These are phyloP conservation scores for Sporothrix brunneoviolacea DNA, from an alignment of 2,329 filamentous ascomycete species.

Conservation along the genomic window DNA sequence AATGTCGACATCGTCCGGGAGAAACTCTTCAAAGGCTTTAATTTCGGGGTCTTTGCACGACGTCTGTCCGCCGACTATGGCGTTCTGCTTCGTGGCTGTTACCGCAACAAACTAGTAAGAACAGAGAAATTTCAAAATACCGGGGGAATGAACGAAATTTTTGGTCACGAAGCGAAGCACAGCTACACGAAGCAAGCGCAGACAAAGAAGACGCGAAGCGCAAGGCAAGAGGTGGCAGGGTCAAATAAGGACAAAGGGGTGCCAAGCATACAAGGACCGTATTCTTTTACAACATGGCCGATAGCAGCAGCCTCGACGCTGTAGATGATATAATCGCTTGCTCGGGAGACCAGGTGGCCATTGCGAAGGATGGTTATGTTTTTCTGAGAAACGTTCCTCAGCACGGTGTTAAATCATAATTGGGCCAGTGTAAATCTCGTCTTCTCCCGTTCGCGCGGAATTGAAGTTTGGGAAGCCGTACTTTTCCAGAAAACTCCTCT, in stretches of 20 bases:
- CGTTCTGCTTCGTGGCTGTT: constrained; percentile 84
- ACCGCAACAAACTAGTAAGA: constrained; percentile 16
- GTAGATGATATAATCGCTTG: constrained; percentile 98
- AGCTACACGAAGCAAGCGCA: not conserved
- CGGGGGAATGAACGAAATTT: not conserved
- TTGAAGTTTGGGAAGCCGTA: constrained; percentile 44
- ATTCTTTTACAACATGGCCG: constrained; percentile 76
- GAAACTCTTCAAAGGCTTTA: constrained; percentile 79
- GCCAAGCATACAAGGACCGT: constrained; percentile 74
- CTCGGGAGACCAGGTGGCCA: constrained; percentile 90
- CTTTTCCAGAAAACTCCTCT: constrained; percentile 77
- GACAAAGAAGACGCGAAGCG: not conserved
- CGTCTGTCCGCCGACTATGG: constrained; percentile 94
- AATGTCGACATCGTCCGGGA: constrained; percentile 84
- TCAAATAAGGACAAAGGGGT: not conserved
- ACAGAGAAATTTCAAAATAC: not conserved
- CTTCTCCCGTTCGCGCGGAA: constrained; percentile 20
- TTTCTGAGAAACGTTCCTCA: constrained; percentile 57
- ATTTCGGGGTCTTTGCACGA: constrained; percentile 98
- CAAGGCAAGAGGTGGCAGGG: not conserved
- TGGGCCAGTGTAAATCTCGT: constrained; percentile 12
- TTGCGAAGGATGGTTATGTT: constrained; percentile 85
- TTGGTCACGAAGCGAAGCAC: no score
- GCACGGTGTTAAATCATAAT: constrained; percentile 29
- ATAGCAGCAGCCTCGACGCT: constrained; percentile 93